Evolutionary conservation across 2,329 filamentous ascomycete species (phyloP).

Genomic region (Tolypocladium guangdongense): DNA sequence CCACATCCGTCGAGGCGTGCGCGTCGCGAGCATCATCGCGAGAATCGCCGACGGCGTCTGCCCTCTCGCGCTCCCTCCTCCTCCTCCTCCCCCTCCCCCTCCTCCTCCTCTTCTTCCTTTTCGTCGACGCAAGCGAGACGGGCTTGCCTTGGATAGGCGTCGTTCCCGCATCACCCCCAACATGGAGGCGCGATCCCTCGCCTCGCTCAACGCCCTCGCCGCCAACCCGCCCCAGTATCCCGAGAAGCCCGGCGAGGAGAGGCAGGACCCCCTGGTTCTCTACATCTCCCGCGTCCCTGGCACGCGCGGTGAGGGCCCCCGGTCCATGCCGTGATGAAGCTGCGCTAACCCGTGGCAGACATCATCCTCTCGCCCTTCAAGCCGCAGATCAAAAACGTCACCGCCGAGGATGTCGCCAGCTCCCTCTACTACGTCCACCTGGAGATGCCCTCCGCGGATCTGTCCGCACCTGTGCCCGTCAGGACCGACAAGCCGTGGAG

Average conservation of each 20-base stretch:
- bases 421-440: constrained; percentile 90
- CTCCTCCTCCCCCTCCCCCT: too few species aligned
- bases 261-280: constrained; percentile 62
- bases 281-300: constrained; percentile 93
- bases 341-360: constrained; percentile 42
- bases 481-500: constrained; percentile 22
- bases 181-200: constrained; percentile 76
- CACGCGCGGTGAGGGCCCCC: constrained; percentile 56
- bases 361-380: constrained; percentile 87
- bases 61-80: not conserved
- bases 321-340: not conserved
- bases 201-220: constrained; percentile 68
- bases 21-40: not conserved
- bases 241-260: constrained; percentile 59
- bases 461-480: constrained; percentile 16
- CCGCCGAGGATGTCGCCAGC: constrained; percentile 72
- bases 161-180: not conserved
- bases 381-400: constrained; percentile 80
- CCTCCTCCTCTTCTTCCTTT: too few species aligned
- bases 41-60: not conserved
- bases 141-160: not conserved
- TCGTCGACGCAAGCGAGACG: not conserved
- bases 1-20: not conserved
- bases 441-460: constrained; percentile 39
- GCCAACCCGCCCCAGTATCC: constrained; percentile 81